A percentile compares a stretch with the other conserved stretches of the same genome.
These are phyloP conservation scores for Russula vinacea DNA, from an alignment of 768 basidiomycete genomes.

Conservation along the genomic window DNA sequence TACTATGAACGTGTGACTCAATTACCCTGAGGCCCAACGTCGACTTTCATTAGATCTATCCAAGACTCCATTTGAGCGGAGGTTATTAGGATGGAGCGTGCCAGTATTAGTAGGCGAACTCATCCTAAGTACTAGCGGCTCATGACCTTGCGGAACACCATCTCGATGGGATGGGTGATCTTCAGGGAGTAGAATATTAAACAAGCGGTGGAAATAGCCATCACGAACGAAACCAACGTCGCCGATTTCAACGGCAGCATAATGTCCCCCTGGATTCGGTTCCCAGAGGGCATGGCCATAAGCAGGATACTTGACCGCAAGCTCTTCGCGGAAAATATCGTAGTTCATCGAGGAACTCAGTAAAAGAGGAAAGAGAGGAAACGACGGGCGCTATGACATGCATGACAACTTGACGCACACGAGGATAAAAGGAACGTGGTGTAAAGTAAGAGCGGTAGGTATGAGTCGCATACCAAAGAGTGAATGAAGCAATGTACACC, in stretches of 20 bases:
- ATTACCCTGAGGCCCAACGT: neutral
- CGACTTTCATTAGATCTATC: neutral
- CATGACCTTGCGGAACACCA: neutral
- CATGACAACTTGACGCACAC: too few species aligned
- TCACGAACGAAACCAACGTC: slow-evolving; percentile 8
- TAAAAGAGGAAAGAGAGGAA: neutral
- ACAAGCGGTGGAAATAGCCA: slow-evolving; percentile 7
- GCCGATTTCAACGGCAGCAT: neutral
- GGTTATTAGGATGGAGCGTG: neutral
- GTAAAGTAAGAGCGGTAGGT: slow-evolving; percentile 22
- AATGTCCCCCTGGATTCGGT: neutral
- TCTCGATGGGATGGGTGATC: neutral
- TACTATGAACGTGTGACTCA: neutral
- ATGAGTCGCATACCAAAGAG: slow-evolving; percentile 1
- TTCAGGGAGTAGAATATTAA: neutral
- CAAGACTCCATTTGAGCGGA: neutral
- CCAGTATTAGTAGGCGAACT: neutral
- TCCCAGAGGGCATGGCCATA: slow-evolving; percentile 11
- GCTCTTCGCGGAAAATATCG: slow-evolving; percentile 8
- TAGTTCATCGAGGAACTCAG: neutral
- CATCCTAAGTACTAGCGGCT: neutral
- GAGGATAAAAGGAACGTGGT: too few species aligned
- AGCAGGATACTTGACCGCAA: slow-evolving; percentile 1
- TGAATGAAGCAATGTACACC: slow-evolving; percentile 16
- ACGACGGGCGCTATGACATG: neutral